Conservation (phyloP, 208 protist genomes). For the Leishmania aethiopica region DNA sequence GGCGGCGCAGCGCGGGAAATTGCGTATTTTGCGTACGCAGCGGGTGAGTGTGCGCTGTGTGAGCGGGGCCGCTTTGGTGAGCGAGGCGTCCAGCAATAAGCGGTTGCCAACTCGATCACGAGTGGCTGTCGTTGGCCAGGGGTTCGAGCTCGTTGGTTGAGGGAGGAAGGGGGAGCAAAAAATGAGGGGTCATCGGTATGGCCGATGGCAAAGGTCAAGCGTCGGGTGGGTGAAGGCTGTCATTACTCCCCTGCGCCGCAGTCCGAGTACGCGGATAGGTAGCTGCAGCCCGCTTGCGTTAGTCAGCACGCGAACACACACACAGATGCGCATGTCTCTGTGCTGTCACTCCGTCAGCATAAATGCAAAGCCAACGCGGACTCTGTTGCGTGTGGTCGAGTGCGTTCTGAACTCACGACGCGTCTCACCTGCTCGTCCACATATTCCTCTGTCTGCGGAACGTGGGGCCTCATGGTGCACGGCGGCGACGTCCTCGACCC, state of each 20-base stretch:
- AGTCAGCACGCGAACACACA: not conserved
- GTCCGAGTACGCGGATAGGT: not conserved
- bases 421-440: not conserved
- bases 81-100: not conserved
- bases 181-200: not conserved
- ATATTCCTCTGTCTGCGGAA: not conserved
- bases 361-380: not conserved
- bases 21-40: slow-evolving; percentile 11
- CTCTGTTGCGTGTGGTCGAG: not conserved
- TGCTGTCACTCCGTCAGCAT: not conserved
- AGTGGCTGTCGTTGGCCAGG: slow-evolving; percentile 46
- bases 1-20: slow-evolving; percentile 12
- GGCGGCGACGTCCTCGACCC: not conserved
- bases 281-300: not conserved
- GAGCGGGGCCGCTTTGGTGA: slow-evolving; percentile 49
- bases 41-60: slow-evolving; percentile 68
- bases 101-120: not conserved
- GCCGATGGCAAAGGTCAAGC: not conserved
- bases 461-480: not conserved
- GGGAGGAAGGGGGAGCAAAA: not conserved
- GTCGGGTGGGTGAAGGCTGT: not conserved
- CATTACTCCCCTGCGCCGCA: not conserved
- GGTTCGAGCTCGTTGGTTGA: slow-evolving; percentile 28
- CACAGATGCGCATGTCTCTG: not conserved
- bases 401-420: not conserved